phyloP scores from a whole-genome alignment of 169 alveolate genomes.

The Babesia caballi region DNA sequence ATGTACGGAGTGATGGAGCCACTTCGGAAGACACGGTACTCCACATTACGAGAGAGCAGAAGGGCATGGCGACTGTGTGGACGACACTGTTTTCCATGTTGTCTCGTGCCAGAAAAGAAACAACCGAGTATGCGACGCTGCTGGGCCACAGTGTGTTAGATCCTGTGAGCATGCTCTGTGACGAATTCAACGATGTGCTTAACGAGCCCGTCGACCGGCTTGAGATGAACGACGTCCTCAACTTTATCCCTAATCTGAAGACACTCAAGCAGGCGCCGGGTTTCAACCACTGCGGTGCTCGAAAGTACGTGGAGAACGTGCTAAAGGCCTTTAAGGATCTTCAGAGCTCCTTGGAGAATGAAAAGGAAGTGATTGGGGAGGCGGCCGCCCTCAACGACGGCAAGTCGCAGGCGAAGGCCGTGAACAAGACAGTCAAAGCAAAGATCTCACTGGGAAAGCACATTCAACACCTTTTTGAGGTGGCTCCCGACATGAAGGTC shows the following conservation, averaged over 20 bases:
- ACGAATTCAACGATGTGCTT: slow-evolving; percentile 25
- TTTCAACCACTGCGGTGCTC: slow-evolving; percentile 35
- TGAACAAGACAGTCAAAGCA: slow-evolving; percentile 49
- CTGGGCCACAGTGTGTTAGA: slow-evolving; percentile 22
- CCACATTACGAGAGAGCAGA: slow-evolving; percentile 47
- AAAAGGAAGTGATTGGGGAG: slow-evolving; percentile 34
- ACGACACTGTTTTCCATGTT: slow-evolving; percentile 2
- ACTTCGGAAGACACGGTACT: slow-evolving; percentile 16
- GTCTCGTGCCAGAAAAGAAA: slow-evolving; percentile 20
- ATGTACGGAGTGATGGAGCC: slow-evolving; percentile 21
- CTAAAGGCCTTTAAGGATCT: slow-evolving; percentile 47
- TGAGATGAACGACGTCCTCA: slow-evolving; percentile 44
- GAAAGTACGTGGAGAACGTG: slow-evolving; percentile 48
- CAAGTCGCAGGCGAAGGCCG: slow-evolving; percentile 44
- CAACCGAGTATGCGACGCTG: not conserved
- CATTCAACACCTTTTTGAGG: slow-evolving; percentile 41
- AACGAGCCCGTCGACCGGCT: slow-evolving; percentile 36
- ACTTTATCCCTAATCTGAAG: slow-evolving; percentile 56
- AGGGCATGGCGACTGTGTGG: slow-evolving; percentile 49
- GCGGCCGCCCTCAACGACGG: not conserved
- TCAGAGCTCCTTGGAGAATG: slow-evolving; percentile 41
- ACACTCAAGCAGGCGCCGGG: slow-evolving; percentile 34
- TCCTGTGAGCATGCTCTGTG: slow-evolving; percentile 16
- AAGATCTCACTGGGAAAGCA: slow-evolving; percentile 49
- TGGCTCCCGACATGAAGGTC: slow-evolving; percentile 58